Evolutionary conservation across 139 green algal species (phyloP).

Genomic region (Chlorokybus atmophyticus): DNA sequence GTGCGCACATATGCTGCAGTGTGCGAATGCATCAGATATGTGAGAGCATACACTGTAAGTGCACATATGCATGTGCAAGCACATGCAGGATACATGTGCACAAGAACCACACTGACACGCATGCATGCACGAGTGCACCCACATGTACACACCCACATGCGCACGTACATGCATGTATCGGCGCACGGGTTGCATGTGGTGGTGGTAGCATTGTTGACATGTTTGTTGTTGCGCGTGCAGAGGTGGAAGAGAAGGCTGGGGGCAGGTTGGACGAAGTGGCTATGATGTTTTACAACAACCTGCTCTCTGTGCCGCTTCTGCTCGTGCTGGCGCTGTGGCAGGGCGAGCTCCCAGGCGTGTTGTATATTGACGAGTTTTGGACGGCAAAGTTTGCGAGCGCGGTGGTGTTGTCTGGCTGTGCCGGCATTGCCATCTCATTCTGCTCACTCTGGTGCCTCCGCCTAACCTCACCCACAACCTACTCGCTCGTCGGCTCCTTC

Average conservation of each 20-base stretch:
- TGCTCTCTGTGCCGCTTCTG: constrained; percentile 67
- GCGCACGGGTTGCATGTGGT: background rate
- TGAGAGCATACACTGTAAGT: too few relatives aligned
- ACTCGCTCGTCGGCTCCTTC: constrained; percentile 65
- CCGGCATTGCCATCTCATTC: constrained; percentile 67
- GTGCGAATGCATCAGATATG: too few relatives aligned
- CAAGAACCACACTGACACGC: too few relatives aligned
- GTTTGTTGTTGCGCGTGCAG: too few relatives aligned
- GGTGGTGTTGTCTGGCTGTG: constrained; percentile 10
- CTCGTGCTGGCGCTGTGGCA: constrained; percentile 44
- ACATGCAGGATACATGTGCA: too few relatives aligned
- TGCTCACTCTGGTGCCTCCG: constrained; percentile 76
- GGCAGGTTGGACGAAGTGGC: constrained; percentile 23
- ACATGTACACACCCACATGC: background rate
- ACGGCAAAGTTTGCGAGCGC: too few relatives aligned
- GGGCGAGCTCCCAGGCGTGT: constrained; percentile 36
- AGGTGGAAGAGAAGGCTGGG: constrained; percentile 6
- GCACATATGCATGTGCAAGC: too few relatives aligned
- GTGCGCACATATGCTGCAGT: too few relatives aligned
- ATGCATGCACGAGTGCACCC: background rate
- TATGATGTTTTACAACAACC: constrained; percentile 85
- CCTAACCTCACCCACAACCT: constrained; percentile 81
- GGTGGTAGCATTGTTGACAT: constrained; percentile 5
- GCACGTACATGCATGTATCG: background rate
- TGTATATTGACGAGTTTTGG: too few relatives aligned